Conservation (phyloP, 208 protist species). For the Leishmania martiniquensis region DNA sequence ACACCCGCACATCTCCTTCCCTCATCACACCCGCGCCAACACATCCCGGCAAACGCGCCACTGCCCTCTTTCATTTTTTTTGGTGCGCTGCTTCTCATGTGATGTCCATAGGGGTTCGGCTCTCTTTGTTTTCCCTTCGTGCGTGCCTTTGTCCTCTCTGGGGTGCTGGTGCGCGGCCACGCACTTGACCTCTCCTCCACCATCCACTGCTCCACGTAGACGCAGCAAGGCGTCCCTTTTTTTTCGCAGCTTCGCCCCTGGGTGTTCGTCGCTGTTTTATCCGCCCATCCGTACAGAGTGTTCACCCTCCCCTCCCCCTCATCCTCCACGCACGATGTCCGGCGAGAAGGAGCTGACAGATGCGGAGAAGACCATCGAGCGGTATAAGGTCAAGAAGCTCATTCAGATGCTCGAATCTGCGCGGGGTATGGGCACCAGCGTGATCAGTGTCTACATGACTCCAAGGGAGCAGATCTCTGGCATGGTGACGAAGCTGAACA, state of each 20-base stretch:
- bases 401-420: slow-evolving; percentile 98
- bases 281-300: not conserved
- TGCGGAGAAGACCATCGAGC: slow-evolving; percentile 95
- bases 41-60: not conserved
- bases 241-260: not conserved
- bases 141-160: not conserved
- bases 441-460: slow-evolving; percentile 99
- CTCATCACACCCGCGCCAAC: not conserved
- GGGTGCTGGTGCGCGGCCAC: not conserved
- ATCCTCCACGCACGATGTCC: slow-evolving; percentile 25
- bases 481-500: slow-evolving; percentile 98
- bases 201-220: not conserved
- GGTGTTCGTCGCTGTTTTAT: not conserved
- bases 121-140: not conserved
- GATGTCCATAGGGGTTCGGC: not conserved
- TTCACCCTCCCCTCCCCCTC: not conserved
- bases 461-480: slow-evolving; percentile 98
- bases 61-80: not conserved
- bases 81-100: not conserved
- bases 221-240: not conserved
- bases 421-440: slow-evolving; percentile 98
- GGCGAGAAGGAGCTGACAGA: slow-evolving; percentile 81
- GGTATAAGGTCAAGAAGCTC: slow-evolving; percentile 99
- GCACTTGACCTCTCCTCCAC: not conserved
- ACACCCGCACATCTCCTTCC: not conserved